Percentiles rank a stretch among this genome's conserved stretches.
Conservation (phyloP, 139 green algal genomes). For the Chlamydomonas asymmetrica region DNA sequence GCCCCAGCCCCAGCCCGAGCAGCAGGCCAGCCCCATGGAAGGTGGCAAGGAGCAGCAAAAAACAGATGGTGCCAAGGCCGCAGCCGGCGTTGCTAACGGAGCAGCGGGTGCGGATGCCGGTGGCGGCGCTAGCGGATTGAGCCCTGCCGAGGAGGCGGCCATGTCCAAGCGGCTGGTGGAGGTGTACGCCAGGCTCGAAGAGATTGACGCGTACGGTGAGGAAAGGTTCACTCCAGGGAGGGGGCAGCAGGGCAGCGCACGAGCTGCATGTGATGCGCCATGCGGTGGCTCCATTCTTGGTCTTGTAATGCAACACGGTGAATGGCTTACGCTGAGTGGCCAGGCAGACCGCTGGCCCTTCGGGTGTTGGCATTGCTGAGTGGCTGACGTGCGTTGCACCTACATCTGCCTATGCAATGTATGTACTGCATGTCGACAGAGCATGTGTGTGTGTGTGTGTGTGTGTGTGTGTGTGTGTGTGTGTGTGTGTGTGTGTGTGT, state of each 20-base stretch:
- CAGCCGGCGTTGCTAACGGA: neutral
- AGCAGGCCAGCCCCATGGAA: constrained; percentile 12
- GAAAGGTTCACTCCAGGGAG: too few species aligned
- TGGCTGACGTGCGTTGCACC: too few species aligned
- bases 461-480: neutral
- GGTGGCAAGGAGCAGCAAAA: neutral
- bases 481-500: neutral
- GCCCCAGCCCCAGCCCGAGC: constrained; percentile 1
- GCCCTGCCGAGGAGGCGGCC: constrained; percentile 23
- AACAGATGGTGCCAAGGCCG: neutral
- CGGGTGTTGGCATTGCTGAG: too few species aligned
- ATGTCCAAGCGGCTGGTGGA: constrained; percentile 44
- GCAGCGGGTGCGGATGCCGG: neutral
- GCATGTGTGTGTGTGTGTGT: neutral
- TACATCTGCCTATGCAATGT: constrained; percentile 6
- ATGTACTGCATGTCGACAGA: constrained; percentile 3
- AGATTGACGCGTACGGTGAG: constrained; percentile 84
- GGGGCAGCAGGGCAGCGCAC: too few species aligned
- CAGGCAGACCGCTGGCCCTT: too few species aligned
- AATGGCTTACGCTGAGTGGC: too few species aligned
- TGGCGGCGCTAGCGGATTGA: neutral
- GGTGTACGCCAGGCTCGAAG: constrained; percentile 75
- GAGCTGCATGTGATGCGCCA: too few species aligned
- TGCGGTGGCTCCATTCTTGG: too few species aligned
- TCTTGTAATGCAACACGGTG: too few species aligned